Evolutionary conservation across 1,139 yeast genomes (phyloP).

Genomic region (Candida freyschussii): DNA sequence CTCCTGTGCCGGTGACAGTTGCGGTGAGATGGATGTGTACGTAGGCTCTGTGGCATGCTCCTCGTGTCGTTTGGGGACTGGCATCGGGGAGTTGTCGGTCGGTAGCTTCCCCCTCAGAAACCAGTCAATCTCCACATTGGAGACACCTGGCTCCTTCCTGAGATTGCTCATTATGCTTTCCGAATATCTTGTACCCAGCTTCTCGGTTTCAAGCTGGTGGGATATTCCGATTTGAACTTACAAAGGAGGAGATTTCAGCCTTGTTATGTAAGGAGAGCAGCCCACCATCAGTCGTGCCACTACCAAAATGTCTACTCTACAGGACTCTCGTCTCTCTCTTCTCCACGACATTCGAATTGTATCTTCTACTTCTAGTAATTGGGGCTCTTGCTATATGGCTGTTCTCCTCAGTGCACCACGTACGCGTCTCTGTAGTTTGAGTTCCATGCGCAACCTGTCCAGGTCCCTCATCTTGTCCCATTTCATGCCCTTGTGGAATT

Average conservation of each 20-base stretch:
- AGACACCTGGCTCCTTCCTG: conserved; percentile 6
- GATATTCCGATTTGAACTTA: too few relatives aligned
- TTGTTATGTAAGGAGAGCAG: too few relatives aligned
- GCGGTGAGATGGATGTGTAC: conserved; percentile 1
- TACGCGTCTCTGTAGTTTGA: conserved; percentile 24
- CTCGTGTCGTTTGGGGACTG: conserved; percentile 7
- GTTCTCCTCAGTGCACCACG: conserved; percentile 15
- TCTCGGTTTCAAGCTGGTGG: too few relatives aligned
- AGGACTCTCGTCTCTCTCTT: too few relatives aligned
- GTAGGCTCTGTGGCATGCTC: conserved; percentile 1
- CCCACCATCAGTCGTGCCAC: too few relatives aligned
- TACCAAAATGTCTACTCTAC: too few relatives aligned
- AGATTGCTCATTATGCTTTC: too few relatives aligned
- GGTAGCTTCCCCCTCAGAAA: conserved; percentile 37
- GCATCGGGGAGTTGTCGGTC: conserved; percentile 9
- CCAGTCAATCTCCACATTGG: conserved; percentile 37
- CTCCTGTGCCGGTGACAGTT: conserved; percentile 7
- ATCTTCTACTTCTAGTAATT: neutral
- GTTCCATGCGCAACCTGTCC: conserved; percentile 23
- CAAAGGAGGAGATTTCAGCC: too few relatives aligned
- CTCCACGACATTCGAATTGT: too few relatives aligned
- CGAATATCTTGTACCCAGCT: too few relatives aligned
- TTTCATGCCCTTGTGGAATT: conserved; percentile 14
- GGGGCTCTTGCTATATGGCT: neutral
- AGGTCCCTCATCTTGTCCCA: conserved; percentile 24